Evolutionary conservation across 2,329 filamentous ascomycete genomes (phyloP).

Genomic region (Fusarium multiceps): DNA sequence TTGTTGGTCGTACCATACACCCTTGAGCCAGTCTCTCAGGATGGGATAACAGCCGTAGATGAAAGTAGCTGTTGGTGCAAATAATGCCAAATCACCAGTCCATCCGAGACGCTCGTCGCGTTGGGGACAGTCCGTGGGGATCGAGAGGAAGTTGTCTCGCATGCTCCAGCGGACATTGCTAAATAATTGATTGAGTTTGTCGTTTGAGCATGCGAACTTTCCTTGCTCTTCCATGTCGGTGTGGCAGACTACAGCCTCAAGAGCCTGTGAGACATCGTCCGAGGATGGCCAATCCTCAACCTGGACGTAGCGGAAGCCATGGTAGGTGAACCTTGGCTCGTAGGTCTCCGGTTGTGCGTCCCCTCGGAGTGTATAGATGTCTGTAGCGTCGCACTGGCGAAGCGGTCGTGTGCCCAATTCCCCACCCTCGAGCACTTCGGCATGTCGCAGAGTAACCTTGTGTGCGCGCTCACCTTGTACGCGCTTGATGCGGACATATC

Average conservation of each 20-base stretch:
- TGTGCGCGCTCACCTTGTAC: constrained; percentile 49
- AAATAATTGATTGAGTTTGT: constrained; percentile 64
- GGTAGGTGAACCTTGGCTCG: constrained; percentile 63
- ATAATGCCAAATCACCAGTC: constrained; percentile 66
- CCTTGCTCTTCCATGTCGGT: constrained; percentile 65
- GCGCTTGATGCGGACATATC: constrained; percentile 56
- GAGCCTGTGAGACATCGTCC: constrained; percentile 31
- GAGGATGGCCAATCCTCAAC: constrained; percentile 56
- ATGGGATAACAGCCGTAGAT: constrained; percentile 60
- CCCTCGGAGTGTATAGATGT: constrained; percentile 53
- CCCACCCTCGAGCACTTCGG: constrained; percentile 65
- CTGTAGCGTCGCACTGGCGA: constrained; percentile 61
- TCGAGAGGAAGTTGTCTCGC: constrained; percentile 67
- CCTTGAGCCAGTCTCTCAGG: constrained; percentile 47
- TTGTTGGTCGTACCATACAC: constrained; percentile 31
- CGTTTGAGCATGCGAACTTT: constrained; percentile 63
- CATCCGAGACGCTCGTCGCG: constrained; percentile 66
- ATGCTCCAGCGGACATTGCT: constrained; percentile 67
- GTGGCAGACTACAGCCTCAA: constrained; percentile 57
- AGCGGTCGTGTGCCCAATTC: constrained; percentile 57
- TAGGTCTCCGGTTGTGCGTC: constrained; percentile 40
- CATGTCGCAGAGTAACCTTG: constrained; percentile 60
- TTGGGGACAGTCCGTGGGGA: constrained; percentile 69
- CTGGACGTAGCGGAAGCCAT: constrained; percentile 66
- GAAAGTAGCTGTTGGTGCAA: constrained; percentile 60